Conservation (phyloP, 176 grass and related monocot species). For the Chrysopogon serrulatus region DNA sequence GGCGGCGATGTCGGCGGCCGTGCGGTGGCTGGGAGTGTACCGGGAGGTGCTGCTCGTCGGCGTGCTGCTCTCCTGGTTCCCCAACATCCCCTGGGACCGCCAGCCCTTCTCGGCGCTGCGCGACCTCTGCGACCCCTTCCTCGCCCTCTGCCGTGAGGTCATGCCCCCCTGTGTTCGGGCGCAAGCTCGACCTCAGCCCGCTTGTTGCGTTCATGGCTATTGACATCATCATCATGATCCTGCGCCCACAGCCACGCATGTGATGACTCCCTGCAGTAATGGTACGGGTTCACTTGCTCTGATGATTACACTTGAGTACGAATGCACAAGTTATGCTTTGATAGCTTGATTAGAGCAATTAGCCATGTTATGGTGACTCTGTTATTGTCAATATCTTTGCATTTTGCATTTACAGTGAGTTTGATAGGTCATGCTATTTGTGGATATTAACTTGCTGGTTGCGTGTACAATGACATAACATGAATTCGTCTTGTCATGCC, state of each 20-base stretch:
- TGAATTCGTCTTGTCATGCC: neutral
- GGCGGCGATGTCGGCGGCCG: conserved; percentile 65
- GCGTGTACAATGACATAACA: neutral
- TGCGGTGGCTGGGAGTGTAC: conserved; percentile 91
- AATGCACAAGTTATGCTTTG: neutral
- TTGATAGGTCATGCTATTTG: neutral
- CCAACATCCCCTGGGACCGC: conserved; percentile 94
- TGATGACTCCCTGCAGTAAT: conserved; percentile 12
- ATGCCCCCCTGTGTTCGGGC: conserved; percentile 84
- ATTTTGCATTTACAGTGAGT: neutral
- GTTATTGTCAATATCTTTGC: neutral
- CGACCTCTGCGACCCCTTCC: conserved; percentile 87
- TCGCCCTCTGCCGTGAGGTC: conserved; percentile 85
- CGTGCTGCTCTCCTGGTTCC: conserved; percentile 93
- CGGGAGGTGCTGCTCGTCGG: conserved; percentile 82
- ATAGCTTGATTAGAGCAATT: neutral
- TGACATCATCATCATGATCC: conserved; percentile 76
- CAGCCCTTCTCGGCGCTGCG: conserved; percentile 86
- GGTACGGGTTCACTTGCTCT: conserved; percentile 2
- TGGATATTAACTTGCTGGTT: neutral
- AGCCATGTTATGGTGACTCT: neutral
- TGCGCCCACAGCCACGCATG: conserved; percentile 79
- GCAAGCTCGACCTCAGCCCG: conserved; percentile 88
- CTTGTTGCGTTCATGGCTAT: conserved; percentile 87
- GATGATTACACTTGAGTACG: neutral